phyloP scores from a whole-genome alignment of 768 basidiomycete species.

The Collybiopsis luxurians region DNA sequence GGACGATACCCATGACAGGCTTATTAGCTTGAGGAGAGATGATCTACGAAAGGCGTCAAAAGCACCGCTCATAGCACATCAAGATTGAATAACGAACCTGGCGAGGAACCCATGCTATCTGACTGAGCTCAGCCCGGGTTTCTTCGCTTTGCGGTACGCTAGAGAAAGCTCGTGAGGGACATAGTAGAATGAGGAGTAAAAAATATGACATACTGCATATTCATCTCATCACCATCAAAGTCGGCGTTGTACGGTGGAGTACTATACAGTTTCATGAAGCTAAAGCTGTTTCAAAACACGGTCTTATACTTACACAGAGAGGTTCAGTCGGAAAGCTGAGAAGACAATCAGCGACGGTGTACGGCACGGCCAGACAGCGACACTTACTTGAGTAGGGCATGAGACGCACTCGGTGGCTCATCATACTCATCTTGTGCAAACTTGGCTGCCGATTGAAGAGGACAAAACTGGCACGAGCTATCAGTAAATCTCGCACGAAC shows the following conservation, averaged over 20 bases:
- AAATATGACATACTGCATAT: conserved; percentile 86
- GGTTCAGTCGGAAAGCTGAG: conserved; percentile 92
- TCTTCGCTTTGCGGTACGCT: conserved; percentile 98
- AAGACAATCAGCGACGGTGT: conserved; percentile 9
- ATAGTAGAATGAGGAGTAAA: not conserved
- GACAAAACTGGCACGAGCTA: conserved; percentile 57
- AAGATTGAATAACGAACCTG: conserved; percentile 49
- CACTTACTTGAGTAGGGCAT: conserved; percentile 97
- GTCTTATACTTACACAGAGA: conserved; percentile 87
- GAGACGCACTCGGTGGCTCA: conserved; percentile 95
- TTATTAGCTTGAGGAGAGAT: conserved; percentile 99
- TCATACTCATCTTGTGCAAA: conserved; percentile 99
- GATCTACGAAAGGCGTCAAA: conserved; percentile 67
- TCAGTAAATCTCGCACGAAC: conserved; percentile 4
- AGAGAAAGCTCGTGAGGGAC: conserved; percentile 12
- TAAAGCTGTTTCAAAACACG: conserved; percentile 16
- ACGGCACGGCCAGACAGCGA: not conserved
- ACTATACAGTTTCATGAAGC: conserved; percentile 37
- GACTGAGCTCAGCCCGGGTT: conserved; percentile 95
- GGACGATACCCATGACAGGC: conserved; percentile 99
- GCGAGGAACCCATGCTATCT: conserved; percentile 97
- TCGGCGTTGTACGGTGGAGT: conserved; percentile 99
- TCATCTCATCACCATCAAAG: conserved; percentile 99
- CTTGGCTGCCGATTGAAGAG: conserved; percentile 98
- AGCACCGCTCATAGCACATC: too few relatives aligned